phyloP scores from a whole-genome alignment of 2,329 filamentous ascomycete species.

The Sporothrix phasma region DNA sequence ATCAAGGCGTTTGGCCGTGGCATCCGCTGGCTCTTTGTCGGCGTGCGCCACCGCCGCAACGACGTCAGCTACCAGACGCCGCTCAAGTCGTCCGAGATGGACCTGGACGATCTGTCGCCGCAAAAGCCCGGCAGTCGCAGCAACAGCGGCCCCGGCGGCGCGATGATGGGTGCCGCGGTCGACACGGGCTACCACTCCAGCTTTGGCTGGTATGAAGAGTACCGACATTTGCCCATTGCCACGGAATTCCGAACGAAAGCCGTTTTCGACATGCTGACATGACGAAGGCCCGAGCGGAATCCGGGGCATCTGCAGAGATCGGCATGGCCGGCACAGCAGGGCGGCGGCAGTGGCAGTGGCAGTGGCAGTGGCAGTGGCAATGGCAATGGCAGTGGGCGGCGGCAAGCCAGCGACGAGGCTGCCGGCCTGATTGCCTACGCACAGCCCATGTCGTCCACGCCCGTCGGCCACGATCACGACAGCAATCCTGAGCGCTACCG shows the following conservation, averaged over 20 bases:
- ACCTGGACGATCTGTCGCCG: constrained; percentile 29
- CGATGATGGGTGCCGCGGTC: constrained; percentile 12
- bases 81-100: constrained; percentile 24
- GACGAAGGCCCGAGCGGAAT: background rate
- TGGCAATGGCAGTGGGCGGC: constrained; percentile 1
- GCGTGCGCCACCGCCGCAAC: constrained; percentile 49
- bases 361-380: background rate
- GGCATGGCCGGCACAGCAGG: background rate
- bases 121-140: background rate
- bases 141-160: background rate
- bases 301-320: background rate
- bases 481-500: constrained; percentile 15
- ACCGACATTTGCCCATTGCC: constrained; percentile 32
- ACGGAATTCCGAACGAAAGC: constrained; percentile 29
- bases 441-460: constrained; percentile 24
- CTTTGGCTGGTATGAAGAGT: constrained; percentile 24
- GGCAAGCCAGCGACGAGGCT: constrained; percentile 22
- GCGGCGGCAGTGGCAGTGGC: background rate
- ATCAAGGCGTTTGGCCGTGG: constrained; percentile 69
- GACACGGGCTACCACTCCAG: constrained; percentile 18
- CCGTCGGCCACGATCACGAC: background rate
- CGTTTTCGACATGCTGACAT: constrained; percentile 20
- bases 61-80: constrained; percentile 38
- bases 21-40: constrained; percentile 71
- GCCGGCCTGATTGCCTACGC: constrained; percentile 29